Evolutionary conservation across 495 filamentous ascomycete species (phyloP).

Genomic region (Aspergillus kassunensis): DNA sequence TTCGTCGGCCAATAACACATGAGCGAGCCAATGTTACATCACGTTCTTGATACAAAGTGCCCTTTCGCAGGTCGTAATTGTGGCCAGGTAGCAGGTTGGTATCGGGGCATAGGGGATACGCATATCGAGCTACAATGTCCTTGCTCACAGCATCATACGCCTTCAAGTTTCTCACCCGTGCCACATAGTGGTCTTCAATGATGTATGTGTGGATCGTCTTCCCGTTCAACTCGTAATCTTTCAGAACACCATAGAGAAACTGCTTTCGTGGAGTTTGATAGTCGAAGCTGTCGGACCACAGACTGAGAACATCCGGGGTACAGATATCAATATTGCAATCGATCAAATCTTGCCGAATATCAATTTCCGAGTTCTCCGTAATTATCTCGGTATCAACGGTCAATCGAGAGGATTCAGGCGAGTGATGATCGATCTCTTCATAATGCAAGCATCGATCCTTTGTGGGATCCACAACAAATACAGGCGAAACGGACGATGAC

Average conservation of each 20-base stretch:
- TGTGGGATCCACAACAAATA: constrained; percentile 80
- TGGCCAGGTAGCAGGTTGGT: constrained; percentile 77
- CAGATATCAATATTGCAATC: constrained; percentile 98
- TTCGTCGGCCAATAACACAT: constrained; percentile 58
- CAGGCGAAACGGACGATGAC: constrained; percentile 64
- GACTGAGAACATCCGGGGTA: constrained; percentile 86
- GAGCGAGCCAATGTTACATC: constrained; percentile 68
- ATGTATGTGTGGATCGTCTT: constrained; percentile 95
- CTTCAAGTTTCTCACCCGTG: constrained; percentile 76
- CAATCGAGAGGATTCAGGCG: constrained; percentile 49
- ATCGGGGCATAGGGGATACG: constrained; percentile 91
- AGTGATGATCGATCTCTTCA: constrained; percentile 60
- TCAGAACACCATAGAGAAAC: constrained; percentile 86
- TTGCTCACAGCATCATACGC: constrained; percentile 88
- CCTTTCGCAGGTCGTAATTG: constrained; percentile 63
- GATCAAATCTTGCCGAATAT: constrained; percentile 81
- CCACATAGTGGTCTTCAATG: constrained; percentile 69
- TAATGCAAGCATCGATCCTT: constrained; percentile 88
- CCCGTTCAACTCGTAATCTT: constrained; percentile 93
- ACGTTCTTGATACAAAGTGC: constrained; percentile 66
- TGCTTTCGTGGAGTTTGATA: constrained; percentile 84
- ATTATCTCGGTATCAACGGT: constrained; percentile 73
- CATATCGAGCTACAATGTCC: constrained; percentile 83
- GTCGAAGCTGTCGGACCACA: constrained; percentile 98
- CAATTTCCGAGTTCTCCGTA: constrained; percentile 59